Base-by-base conservation (phyloP, 306 rosid genomes). In the Prunus davidiana region DNA sequence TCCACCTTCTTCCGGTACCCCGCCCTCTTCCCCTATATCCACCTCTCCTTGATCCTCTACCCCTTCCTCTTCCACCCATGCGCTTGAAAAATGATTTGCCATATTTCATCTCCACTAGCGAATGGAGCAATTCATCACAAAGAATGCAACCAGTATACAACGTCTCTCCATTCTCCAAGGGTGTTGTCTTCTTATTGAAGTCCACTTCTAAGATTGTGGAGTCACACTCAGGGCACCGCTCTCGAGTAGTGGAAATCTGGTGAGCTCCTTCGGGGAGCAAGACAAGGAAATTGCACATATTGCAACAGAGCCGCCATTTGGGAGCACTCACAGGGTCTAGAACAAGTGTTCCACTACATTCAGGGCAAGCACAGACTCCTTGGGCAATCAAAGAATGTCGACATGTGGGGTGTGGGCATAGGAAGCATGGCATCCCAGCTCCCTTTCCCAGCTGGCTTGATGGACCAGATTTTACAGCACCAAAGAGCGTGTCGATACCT, bases 301-400 rank as follows among this genome's bases (percentile, higher is more conserved):
- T 94, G 91, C 98, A 94, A 72, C 84, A 55, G 22, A 94, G 95
- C 19, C 88, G 85, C 98, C 98, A 90, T 79, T 88, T 94, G 79
- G 98, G 97, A 73, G 96, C 91, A 76, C 98, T 89, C 38, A 94
- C 60, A 2, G 97, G 98, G 75, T 94, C 97, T 69, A 94, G 87
- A 80, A 90, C 89, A 46, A 94, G 96, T 10, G 96, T 90, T 60
- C 98, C 98, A 34, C 91, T 89, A 77, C 98, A 94, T 78, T 94
- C 98, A 0, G 98, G 98, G 79, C 97, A 94, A 78, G 95, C 95
- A 76, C 98, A 92, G 25, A 94, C 96, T 78, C 98, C 92, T 82
- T 87, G 97, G 49, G 91, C 71, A 80, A 89, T 90, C 75, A 92
- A 72, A 30, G 98, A 94, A 79, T 90, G 96, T 43, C 83, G 93